These are phyloP conservation scores for Quercus engelmannii DNA, from an alignment of 306 rosid species.

Conservation along the genomic window DNA sequence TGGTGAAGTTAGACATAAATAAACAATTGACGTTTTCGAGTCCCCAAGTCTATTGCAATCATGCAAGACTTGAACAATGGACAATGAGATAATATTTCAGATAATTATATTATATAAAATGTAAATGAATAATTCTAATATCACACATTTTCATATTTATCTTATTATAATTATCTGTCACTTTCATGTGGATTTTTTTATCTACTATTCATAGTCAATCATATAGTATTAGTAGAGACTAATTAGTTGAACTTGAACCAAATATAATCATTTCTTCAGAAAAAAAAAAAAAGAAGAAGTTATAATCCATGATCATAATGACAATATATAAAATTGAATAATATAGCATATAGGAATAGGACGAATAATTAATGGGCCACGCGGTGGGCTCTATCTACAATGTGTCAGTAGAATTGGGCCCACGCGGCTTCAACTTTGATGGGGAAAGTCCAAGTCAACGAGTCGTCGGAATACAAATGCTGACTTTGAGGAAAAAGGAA, in stretches of 20 bases:
- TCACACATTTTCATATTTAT: too few relatives aligned
- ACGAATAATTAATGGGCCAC: too few relatives aligned
- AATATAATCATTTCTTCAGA: too few relatives aligned
- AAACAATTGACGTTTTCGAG: background rate
- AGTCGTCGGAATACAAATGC: background rate
- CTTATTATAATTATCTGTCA: too few relatives aligned
- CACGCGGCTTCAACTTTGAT: background rate
- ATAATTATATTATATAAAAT: background rate
- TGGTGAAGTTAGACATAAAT: background rate
- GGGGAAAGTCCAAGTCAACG: background rate
- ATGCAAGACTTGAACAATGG: background rate
- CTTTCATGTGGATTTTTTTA: rapidly evolving
- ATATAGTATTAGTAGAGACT: too few relatives aligned
- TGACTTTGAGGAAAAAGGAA: background rate
- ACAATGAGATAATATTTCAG: background rate
- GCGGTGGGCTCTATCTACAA: background rate
- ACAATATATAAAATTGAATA: background rate
- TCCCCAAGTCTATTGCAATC: background rate
- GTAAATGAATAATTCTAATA: background rate
- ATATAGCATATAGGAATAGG: too few relatives aligned
- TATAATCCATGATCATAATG: background rate
- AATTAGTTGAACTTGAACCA: too few relatives aligned
- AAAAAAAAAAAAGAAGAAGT: too few relatives aligned
- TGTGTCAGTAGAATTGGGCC: background rate
- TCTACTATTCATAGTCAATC: too few relatives aligned